Base-by-base conservation (phyloP, 1,139 yeast genomes). In the Suhomyces choctaworum region DNA sequence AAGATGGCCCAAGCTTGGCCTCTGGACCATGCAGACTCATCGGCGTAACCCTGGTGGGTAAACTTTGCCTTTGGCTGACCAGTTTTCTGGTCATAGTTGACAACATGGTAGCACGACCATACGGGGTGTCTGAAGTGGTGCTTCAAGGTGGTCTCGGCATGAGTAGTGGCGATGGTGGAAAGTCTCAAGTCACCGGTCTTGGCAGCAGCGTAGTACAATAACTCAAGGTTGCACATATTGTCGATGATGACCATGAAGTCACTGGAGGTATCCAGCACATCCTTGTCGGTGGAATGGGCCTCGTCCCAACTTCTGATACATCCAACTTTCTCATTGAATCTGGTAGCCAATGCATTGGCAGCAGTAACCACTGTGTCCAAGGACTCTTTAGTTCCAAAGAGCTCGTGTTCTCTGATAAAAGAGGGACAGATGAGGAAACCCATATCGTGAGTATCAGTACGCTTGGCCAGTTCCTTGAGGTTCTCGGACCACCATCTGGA, bases 1-100 rank as follows among this genome's bases (percentile, higher is more conserved):
- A 54, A 38, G 7, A 57, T 29, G 3, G 52, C 58, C 62, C 62
- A 56, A 3, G 60, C 52, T 39, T 54, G 60, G 9, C 61, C 62
- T 11, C 62, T 48, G 10, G 56, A 41, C 62, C 62, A 57, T 22
- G 51, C 43, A 9, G 52, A 37, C n/a, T 53, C 58, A 36, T 57
- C 58, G 7, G 39, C 45, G 31, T 48, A 56, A 7, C 62, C 62
- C 36, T 57, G 62, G 20, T 49, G 45, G 17, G 61, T 57, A 36
- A 48, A 46, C 19, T 46, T 50, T 4, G 47, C 51, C 26, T 44
- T 50, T 7, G 44, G 45, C 3, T 34, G 29, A 4, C 62, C 62
- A 9, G 48, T 45, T 8, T 34, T 29, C 8, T 40, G 29, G 29
- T 56, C 48, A 37, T 53, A 57, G 20, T 52, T 51, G 5, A 57